Percentiles rank a stretch among this genome's conserved stretches.
phyloP scores from a whole-genome alignment of 2,329 filamentous ascomycete species.

The Clarireedia homoeocarpa region DNA sequence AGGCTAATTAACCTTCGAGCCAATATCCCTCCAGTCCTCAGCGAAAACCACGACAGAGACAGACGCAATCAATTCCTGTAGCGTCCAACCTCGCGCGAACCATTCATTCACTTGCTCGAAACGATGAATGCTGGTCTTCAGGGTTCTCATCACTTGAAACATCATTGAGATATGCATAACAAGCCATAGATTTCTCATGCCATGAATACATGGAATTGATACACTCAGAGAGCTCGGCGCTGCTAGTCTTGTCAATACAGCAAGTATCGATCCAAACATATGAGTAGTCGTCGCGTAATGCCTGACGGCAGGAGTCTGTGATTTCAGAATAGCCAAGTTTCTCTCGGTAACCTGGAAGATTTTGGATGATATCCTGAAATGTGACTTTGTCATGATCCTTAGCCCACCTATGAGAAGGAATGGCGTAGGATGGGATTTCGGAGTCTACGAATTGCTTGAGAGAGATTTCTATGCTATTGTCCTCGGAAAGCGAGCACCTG shows the following conservation, averaged over 20 bases:
- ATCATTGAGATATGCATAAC: conserved; percentile 13
- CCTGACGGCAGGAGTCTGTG: background rate
- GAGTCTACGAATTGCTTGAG: background rate
- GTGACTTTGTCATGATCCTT: background rate
- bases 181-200: conserved; percentile 8
- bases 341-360: background rate
- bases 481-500: background rate
- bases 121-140: background rate
- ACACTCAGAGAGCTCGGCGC: conserved; percentile 9
- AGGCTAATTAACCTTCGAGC: background rate
- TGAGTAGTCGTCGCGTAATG: background rate
- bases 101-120: background rate
- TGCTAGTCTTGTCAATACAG: conserved; percentile 14
- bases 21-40: background rate
- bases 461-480: background rate
- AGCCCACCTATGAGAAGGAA: background rate
- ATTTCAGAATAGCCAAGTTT: background rate
- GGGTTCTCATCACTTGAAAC: background rate
- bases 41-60: background rate
- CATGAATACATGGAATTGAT: conserved; percentile 14
- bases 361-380: background rate
- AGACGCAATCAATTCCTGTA: conserved; percentile 5
- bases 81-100: conserved; percentile 7
- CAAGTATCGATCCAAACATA: conserved; percentile 14
- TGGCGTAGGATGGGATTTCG: background rate